phyloP scores from a whole-genome alignment of 441 rosid genomes.

The California macrophylla region DNA sequence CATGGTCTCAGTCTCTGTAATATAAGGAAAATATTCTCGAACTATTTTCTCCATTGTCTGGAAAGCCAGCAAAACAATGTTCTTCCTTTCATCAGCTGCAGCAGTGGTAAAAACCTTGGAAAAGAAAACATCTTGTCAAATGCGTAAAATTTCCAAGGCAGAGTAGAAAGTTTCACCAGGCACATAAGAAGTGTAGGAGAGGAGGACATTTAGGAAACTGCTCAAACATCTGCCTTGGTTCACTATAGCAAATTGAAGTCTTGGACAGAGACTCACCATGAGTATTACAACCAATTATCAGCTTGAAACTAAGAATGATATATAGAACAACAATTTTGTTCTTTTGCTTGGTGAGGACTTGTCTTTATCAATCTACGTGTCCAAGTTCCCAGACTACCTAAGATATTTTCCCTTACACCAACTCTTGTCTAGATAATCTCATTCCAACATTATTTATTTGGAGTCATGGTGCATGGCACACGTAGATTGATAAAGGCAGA shows the following conservation, averaged over 20 bases:
- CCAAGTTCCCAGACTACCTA: not conserved
- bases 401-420: not conserved
- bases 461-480: not conserved
- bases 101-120: conserved; percentile 79
- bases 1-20: conserved; percentile 88
- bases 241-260: not conserved
- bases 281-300: not conserved
- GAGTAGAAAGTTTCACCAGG: not conserved
- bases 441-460: not conserved
- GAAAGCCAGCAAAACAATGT: conserved; percentile 76
- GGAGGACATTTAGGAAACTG: not conserved
- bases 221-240: not conserved
- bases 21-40: conserved; percentile 82
- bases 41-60: conserved; percentile 96
- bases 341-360: too few relatives aligned
- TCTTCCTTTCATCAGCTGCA: conserved; percentile 86
- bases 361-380: not conserved
- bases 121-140: conserved; percentile 13
- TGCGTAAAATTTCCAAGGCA: not conserved
- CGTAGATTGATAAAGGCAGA: too few relatives aligned
- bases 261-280: not conserved
- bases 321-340: not conserved
- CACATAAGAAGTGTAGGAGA: not conserved
- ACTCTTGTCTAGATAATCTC: not conserved
- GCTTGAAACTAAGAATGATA: not conserved